Conservation (phyloP, 371 early-diverging fungal genomes). For the Mucor circinelloides region DNA sequence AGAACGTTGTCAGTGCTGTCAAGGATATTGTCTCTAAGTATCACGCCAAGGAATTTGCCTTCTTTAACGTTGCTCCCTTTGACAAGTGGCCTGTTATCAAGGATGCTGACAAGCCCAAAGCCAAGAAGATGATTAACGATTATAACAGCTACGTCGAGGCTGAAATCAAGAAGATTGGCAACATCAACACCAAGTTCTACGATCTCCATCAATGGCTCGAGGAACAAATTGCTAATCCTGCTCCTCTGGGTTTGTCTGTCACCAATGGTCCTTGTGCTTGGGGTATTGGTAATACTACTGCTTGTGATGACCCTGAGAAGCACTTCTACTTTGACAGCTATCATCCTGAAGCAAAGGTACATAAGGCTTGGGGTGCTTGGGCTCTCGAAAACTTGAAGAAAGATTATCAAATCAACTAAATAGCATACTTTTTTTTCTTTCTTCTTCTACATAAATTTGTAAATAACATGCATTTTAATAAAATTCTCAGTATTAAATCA, state of each 20-base stretch:
- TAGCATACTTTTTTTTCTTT: too few relatives aligned
- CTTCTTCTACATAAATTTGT: too few relatives aligned
- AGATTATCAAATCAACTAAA: too few relatives aligned
- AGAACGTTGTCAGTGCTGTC: conserved; percentile 13
- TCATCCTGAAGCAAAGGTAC: conserved; percentile 28
- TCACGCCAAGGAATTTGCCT: conserved; percentile 15
- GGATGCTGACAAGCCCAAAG: neutral
- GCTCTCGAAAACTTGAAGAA: neutral
- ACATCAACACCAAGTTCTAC: conserved; percentile 14
- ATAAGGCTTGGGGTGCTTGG: conserved; percentile 22
- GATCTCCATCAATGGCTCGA: conserved; percentile 9
- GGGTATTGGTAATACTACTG: conserved; percentile 22
- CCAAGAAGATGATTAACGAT: neutral
- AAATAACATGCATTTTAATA: too few relatives aligned
- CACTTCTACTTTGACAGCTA: conserved; percentile 31
- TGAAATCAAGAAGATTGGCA: conserved; percentile 11
- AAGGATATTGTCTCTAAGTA: conserved; percentile 19
- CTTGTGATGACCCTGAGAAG: conserved; percentile 15
- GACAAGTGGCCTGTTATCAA: conserved; percentile 10
- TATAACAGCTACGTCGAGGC: conserved; percentile 12
- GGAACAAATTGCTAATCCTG: conserved; percentile 6
- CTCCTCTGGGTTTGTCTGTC: conserved; percentile 9
- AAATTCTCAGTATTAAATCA: too few relatives aligned
- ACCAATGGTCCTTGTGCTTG: conserved; percentile 31
- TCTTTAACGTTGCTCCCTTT: conserved; percentile 25